Evolutionary conservation across 371 early-diverging fungal genomes (phyloP).

Genomic region (Funneliformis caledonium): DNA sequence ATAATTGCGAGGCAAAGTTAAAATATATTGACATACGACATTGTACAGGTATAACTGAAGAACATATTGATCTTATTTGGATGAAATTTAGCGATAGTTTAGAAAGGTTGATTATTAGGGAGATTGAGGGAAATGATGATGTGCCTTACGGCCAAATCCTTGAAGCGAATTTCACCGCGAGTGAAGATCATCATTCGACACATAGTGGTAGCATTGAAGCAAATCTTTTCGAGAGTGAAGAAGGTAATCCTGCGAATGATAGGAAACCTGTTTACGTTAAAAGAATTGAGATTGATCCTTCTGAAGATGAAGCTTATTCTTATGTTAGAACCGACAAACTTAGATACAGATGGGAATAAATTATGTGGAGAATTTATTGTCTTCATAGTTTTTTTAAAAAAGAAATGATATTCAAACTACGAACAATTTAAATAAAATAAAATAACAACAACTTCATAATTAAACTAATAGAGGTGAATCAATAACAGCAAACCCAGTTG

Average conservation of each 20-base stretch:
- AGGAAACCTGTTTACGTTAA: not conserved
- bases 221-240: not conserved
- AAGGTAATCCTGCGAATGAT: not conserved
- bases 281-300: not conserved
- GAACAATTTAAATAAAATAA: not conserved
- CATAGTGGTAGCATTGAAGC: not conserved
- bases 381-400: not conserved
- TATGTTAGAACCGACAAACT: not conserved
- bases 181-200: not conserved
- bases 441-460: not conserved
- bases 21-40: slow-evolving; percentile 15
- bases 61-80: slow-evolving; percentile 14
- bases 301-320: not conserved
- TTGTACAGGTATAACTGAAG: not conserved
- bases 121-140: not conserved
- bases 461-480: slow-evolving; percentile 82
- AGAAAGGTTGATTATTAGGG: slow-evolving; percentile 12
- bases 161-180: not conserved
- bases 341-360: slow-evolving; percentile 15
- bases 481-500: slow-evolving; percentile 97
- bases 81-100: slow-evolving; percentile 12
- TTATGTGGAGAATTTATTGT: not conserved
- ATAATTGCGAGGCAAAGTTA: slow-evolving; percentile 4
- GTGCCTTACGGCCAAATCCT: not conserved
- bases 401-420: not conserved